Evolutionary conservation across 116 monocot species (phyloP).

Genomic region (Papilionanthe hybrid): DNA sequence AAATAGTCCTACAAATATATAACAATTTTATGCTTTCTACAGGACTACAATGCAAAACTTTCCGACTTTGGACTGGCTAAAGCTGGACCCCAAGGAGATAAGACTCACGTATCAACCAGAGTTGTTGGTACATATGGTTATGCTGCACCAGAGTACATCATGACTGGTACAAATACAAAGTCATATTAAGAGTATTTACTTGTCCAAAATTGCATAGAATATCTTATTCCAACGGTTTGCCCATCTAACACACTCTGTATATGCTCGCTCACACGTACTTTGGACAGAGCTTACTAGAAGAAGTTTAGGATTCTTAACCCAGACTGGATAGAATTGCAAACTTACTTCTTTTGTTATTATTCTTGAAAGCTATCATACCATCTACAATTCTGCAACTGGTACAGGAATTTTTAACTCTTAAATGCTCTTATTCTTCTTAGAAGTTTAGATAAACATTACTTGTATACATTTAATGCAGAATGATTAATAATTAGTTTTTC

Average conservation of each 20-base stretch:
- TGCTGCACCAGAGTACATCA: constrained; percentile 78
- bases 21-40: neutral
- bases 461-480: too few species aligned
- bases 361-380: neutral
- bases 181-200: neutral
- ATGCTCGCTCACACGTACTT: neutral
- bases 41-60: constrained; percentile 75
- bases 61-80: constrained; percentile 81
- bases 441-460: too few species aligned
- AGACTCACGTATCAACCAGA: constrained; percentile 77
- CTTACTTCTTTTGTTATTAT: neutral
- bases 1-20: neutral
- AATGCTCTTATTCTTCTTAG: too few species aligned
- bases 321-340: neutral
- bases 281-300: neutral
- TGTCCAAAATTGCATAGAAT: neutral
- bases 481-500: too few species aligned
- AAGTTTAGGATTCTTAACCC: neutral
- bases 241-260: neutral
- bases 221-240: neutral
- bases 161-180: constrained; percentile 47
- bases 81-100: constrained; percentile 68
- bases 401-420: too few species aligned
- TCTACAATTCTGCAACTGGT: too few species aligned
- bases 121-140: constrained; percentile 78